Evolutionary conservation across 1,284 basidiomycete species (phyloP).

Genomic region (Heterobasidion irregulare): DNA sequence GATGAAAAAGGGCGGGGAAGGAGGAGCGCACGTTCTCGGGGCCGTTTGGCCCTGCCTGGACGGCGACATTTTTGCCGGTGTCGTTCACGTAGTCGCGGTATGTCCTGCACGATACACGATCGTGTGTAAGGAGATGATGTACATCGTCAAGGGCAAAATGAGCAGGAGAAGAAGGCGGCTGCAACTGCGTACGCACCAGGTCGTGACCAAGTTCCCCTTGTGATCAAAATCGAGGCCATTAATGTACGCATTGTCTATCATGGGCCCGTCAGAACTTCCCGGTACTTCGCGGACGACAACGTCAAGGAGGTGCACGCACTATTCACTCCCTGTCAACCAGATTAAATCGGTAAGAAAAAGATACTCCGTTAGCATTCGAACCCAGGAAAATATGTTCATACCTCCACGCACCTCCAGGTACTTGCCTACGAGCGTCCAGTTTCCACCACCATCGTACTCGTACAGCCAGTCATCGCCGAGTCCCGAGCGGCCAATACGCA

Average conservation of each 20-base stretch:
- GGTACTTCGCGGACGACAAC: background rate
- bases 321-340: slow-evolving; percentile 24
- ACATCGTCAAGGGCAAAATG: too few relatives aligned
- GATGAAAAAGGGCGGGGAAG: background rate
- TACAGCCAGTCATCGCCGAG: slow-evolving; percentile 36
- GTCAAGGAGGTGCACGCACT: slow-evolving; percentile 15
- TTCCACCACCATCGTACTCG: slow-evolving; percentile 23
- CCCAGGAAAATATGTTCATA: too few relatives aligned
- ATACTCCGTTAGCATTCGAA: too few relatives aligned
- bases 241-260: slow-evolving; percentile 34
- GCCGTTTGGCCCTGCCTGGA: slow-evolving; percentile 37
- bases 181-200: slow-evolving; percentile 21
- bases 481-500: slow-evolving; percentile 32
- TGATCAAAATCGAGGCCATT: slow-evolving; percentile 34
- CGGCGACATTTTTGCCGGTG: slow-evolving; percentile 28
- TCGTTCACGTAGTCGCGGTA: slow-evolving; percentile 37
- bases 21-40: slow-evolving; percentile 29
- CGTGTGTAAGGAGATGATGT: background rate
- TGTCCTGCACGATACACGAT: slow-evolving; percentile 21
- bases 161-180: background rate
- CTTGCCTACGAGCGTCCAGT: slow-evolving; percentile 26
- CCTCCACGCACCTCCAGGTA: slow-evolving; percentile 24
- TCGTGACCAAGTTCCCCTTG: slow-evolving; percentile 24
- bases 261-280: background rate
- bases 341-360: background rate